Base-by-base conservation (phyloP, 1,284 basidiomycete genomes). In the Boletellus dicymbophilus region DNA sequence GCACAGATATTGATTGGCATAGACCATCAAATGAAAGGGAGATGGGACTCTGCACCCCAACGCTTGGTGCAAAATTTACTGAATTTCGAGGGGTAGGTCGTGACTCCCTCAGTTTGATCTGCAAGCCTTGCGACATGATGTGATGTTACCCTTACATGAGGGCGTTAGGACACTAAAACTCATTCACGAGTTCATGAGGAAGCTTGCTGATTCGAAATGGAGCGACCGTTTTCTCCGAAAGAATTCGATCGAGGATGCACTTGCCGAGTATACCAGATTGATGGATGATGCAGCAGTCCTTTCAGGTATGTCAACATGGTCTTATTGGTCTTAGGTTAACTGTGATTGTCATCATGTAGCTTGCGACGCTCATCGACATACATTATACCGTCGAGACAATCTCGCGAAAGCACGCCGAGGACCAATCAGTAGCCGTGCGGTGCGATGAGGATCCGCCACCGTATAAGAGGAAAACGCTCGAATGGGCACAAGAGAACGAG, bases 361-460 rank as follows among this genome's bases (percentile, higher is more conserved):
- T 78, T 12, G 70, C 76, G 3, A 75, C 76, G 1, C 68, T 80
- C 9, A 75, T 80, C 41, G 73, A 78, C 46, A 73, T 80, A n/a
- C 78, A 80, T 53, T 70, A 75, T 49, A 66, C 72, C 13, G 60
- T 79, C 25, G 63, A 50, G 9, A 50, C 49, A 30, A 33, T 68
- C 26, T 56, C 59, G 12, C 49, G 31, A 25, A 40, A 20, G 37
- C 48, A 39, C 6, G 49, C 39, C 3, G 37, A 40, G 2, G 46
- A 28, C 3, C 45, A 38, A 41, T 23, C 23, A 18, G 25, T 16
- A 15, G 7, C 30, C 5, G 40, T 40, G 27, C 10, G 11, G 12
- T 12, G 18, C 15, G 23, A 46, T 7, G 59, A 59, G 41, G 44
- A 27, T 7, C 58, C 53, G 1, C 66, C 65, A 39, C 58, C 63